Base-by-base conservation (phyloP, 768 basidiomycete species). In the Pisolithus tinctorius region DNA sequence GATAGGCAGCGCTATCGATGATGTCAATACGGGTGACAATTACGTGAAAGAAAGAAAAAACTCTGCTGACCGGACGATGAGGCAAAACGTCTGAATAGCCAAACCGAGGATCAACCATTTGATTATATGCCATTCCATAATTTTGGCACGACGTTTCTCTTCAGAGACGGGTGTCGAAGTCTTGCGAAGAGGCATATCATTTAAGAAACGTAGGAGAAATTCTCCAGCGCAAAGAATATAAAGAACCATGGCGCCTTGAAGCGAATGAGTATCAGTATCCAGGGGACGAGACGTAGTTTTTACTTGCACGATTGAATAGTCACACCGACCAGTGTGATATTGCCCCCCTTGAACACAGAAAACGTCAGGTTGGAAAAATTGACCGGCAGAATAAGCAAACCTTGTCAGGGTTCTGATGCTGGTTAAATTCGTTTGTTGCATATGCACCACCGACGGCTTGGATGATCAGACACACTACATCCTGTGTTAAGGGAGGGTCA, bases 301-400 rank as follows among this genome's bases (percentile, higher is more conserved):
- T 27, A 65, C 72, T 52, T 37, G 74, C 75, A 61, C 50, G 83
- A 63, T 59, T 86, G 83, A 58, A 84, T 75, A 14, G 71, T 67
- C 52, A 87, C 84, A 45, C 84, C 85, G 1, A 68, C 80, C 7
- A 83, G 71, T 81, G 84, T 84, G 59, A 83, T 70, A 45, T 76
- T 59, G 14, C 71, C 74, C 3, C 79, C 80, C 70, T 73, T 51
- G 29, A 45, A 14, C 16, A 45, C 26, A 8, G 6, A 37, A 34
- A 16, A 29, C 20, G 62, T 65, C 27, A 20, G 20, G 11, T 39
- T 8, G 13, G 20, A 11, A 34, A 14, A 14, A 4, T n/a, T 30
- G n/a, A 25, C 13, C 8, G 53, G 7, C 23, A 26, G 30, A 25
- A 16, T 26, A 26, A n/a, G 48, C 55, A 38, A 27, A 56, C 53